Base-by-base conservation (phyloP, 139 green algal species). In the Asterochloris sp. region DNA sequence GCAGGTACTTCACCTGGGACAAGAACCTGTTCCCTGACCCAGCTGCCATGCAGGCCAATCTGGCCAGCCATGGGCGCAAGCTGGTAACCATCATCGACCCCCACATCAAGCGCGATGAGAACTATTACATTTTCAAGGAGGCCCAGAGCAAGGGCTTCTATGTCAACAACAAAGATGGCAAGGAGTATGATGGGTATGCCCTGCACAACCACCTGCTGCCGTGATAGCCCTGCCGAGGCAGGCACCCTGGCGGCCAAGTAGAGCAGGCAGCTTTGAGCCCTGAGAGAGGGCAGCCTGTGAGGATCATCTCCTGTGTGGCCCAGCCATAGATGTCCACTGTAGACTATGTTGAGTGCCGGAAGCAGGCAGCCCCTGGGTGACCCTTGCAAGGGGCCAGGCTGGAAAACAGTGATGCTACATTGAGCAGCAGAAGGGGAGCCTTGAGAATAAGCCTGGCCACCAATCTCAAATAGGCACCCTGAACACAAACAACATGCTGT, bases 81-180 rank as follows among this genome's bases (percentile, higher is more conserved):
- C 97, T 96, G 91, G 96, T 99, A n/a, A 96, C 92, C 78, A 99
- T 99, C 78, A 94, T 99, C 68, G 97, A 99, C 87, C 97, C 97
- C 13, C 97, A 99, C 89, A 94, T 99, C 60, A 99, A 99, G 91
- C 90, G 90, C 11, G 96, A 99, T 89, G 10, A 74, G 13, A 62
- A 47, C 26, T 99, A 97, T 88, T 85, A 89, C 60, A 83, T 99
- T 38, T 95, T 97, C 86, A 91, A 91, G 66, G 93, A 99, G 84
- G 96, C 95, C 0, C 82, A 92, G 78, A 62, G 85, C 12, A 91
- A 91, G 78, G 85, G 90, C 15, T 92, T 95, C 88, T 99, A 95
- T 83, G 96, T 99, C 15, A 94, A 94, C 74, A 93, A 96, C 84
- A 91, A 91, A 77, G 83, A 96, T 62, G 90, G 90, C 60, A 85